Evolutionary conservation across 371 early-diverging fungal species (phyloP).

Genomic region (Mortierella sp.): DNA sequence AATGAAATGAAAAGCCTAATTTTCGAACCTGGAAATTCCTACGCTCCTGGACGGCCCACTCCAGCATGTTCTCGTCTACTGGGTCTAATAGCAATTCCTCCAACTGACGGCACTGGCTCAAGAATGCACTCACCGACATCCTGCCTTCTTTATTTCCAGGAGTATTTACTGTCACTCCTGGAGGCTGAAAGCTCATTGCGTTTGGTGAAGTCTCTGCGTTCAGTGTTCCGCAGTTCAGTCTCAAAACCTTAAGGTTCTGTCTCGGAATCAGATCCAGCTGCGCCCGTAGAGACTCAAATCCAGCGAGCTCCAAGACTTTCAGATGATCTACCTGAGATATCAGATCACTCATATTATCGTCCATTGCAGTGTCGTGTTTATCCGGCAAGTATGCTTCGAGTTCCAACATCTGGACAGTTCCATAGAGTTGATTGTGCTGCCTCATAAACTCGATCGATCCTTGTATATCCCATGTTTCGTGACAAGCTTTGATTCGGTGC

Average conservation of each 20-base stretch:
- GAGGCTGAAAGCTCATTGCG: neutral
- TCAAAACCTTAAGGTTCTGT: slow-evolving; percentile 28
- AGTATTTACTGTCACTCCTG: neutral
- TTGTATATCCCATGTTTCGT: slow-evolving; percentile 38
- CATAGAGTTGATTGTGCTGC: slow-evolving; percentile 39
- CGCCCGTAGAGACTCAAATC: slow-evolving; percentile 34
- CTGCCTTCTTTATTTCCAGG: neutral
- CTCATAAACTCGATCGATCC: slow-evolving; percentile 49
- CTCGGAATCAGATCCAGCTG: slow-evolving; percentile 30
- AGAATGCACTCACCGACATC: slow-evolving; percentile 36
- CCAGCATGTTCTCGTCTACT: slow-evolving; percentile 39
- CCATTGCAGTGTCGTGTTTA: slow-evolving; percentile 38
- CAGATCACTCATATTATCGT: slow-evolving; percentile 28
- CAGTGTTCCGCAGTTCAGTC: slow-evolving; percentile 41
- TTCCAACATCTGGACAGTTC: slow-evolving; percentile 46
- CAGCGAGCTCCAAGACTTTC: slow-evolving; percentile 34
- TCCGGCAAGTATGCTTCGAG: slow-evolving; percentile 45
- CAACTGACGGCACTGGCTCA: slow-evolving; percentile 51
- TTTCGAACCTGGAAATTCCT: slow-evolving; percentile 27
- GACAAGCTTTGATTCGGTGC: slow-evolving; percentile 41
- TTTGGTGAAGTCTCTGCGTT: neutral
- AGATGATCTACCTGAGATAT: slow-evolving; percentile 32
- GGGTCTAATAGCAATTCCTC: slow-evolving; percentile 42
- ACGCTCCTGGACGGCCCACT: slow-evolving; percentile 53
- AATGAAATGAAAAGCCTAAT: neutral